Evolutionary conservation across 495 filamentous ascomycete genomes (phyloP).

Genomic region (Neurospora sp.): DNA sequence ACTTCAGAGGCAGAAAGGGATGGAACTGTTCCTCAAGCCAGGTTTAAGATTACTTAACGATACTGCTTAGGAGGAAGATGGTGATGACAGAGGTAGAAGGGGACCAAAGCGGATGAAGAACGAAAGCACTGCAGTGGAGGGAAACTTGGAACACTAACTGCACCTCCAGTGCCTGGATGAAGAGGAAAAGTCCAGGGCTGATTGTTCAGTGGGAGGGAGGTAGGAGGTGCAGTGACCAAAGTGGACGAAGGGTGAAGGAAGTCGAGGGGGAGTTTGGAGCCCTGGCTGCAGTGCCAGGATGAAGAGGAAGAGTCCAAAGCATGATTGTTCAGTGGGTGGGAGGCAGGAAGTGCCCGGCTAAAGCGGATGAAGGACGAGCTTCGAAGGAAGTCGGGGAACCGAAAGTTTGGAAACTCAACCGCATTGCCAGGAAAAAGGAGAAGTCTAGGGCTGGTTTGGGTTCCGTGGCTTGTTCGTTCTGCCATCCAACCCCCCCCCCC

Average conservation of each 20-base stretch:
- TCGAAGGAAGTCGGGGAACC: not conserved
- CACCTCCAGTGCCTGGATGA: not conserved
- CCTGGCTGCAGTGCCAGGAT: too few relatives aligned
- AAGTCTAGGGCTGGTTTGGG: not conserved
- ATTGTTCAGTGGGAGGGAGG: not conserved
- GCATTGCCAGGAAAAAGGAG: not conserved
- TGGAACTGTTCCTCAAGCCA: not conserved
- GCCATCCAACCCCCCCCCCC: too few relatives aligned
- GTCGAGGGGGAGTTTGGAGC: too few relatives aligned
- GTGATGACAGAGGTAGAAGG: not conserved
- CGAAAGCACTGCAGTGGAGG: not conserved
- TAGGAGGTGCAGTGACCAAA: not conserved
- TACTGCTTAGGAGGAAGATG: not conserved
- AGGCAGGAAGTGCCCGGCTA: too few relatives aligned
- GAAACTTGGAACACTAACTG: not conserved
- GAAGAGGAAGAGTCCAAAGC: too few relatives aligned
- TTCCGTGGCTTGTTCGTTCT: not conserved
- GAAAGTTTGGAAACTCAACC: not conserved
- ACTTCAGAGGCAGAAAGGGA: not conserved
- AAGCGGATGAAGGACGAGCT: not conserved
- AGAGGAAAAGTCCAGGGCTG: not conserved
- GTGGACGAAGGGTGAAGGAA: not conserved
- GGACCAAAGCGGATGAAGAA: not conserved
- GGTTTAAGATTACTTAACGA: not conserved
- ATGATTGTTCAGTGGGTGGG: too few relatives aligned